Evolutionary conservation across 176 grass and related monocot genomes (phyloP).

Genomic region (Raddia guianensis): DNA sequence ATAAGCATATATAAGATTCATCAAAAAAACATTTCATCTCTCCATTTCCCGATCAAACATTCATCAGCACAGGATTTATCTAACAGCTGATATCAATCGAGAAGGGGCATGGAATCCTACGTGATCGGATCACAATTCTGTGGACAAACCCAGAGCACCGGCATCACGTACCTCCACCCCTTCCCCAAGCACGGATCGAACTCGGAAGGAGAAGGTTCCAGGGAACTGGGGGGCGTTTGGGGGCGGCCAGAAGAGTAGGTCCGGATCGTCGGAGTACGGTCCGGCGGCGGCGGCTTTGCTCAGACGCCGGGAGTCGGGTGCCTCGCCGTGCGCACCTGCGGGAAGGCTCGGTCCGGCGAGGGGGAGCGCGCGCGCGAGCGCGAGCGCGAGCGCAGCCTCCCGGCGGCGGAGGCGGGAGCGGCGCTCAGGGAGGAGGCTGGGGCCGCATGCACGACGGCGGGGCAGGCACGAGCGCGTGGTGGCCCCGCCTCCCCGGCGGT

Average conservation of each 20-base stretch:
- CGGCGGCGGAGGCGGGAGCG: too few relatives aligned
- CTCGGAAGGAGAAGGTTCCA: too few relatives aligned
- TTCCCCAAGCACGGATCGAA: not conserved
- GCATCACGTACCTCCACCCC: not conserved
- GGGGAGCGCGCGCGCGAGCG: not conserved
- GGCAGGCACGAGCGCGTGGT: too few relatives aligned
- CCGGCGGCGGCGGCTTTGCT: not conserved
- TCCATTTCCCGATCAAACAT: not conserved
- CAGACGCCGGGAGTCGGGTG: too few relatives aligned
- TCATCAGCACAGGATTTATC: not conserved
- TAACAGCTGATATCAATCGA: not conserved
- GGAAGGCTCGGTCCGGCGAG: conserved; percentile 32
- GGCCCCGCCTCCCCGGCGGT: not conserved
- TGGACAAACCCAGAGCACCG: not conserved
- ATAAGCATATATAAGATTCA: not conserved
- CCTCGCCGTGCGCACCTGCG: not conserved
- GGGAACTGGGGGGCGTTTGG: not conserved
- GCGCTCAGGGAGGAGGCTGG: too few relatives aligned
- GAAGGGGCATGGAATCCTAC: not conserved
- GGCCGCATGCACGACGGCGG: too few relatives aligned
- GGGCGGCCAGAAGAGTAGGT: conserved; percentile 12
- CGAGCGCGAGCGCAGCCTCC: too few relatives aligned
- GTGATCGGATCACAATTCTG: not conserved
- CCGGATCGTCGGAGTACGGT: not conserved
- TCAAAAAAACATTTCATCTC: not conserved